Percentiles rank a stretch among this genome's conserved stretches.
Evolutionary conservation across 495 filamentous ascomycete genomes (phyloP).

Genomic region (Xylaria acuta): DNA sequence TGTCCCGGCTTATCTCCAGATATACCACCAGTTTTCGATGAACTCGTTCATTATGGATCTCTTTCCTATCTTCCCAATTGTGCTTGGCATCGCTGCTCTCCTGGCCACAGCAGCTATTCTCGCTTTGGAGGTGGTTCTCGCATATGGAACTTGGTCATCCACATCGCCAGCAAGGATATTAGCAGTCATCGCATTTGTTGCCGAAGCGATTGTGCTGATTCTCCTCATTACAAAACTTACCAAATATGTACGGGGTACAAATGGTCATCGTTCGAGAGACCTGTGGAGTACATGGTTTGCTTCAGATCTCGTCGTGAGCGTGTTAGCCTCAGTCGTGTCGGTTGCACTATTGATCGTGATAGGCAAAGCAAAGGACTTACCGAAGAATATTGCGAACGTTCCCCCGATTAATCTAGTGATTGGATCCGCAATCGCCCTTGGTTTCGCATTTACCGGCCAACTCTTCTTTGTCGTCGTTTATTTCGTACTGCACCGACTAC

Average conservation of each 20-base stretch:
- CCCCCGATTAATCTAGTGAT: conserved; percentile 41
- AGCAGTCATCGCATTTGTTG: conserved; percentile 44
- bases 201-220: conserved; percentile 44
- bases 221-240: conserved; percentile 37
- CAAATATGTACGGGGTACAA: conserved; percentile 33
- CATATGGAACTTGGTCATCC: conserved; percentile 40
- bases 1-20: neutral
- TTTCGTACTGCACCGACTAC: conserved; percentile 40
- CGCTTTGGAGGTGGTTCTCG: conserved; percentile 49
- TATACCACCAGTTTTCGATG: neutral
- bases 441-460: conserved; percentile 48
- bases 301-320: conserved; percentile 41
- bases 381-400: conserved; percentile 41
- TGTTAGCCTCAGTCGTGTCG: conserved; percentile 48
- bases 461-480: conserved; percentile 48
- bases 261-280: conserved; percentile 31
- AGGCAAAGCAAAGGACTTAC: conserved; percentile 37
- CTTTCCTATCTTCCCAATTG: conserved; percentile 40
- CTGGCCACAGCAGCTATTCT: conserved; percentile 50
- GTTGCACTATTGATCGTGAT: conserved; percentile 47
- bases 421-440: conserved; percentile 48
- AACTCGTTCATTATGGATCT: conserved; percentile 42
- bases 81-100: conserved; percentile 46
- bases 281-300: conserved; percentile 46
- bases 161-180: conserved; percentile 42